A percentile compares a stretch with the other conserved stretches of the same genome.
phyloP scores from a whole-genome alignment of 148 eudicot species.

The Pharnaceum exiguum region DNA sequence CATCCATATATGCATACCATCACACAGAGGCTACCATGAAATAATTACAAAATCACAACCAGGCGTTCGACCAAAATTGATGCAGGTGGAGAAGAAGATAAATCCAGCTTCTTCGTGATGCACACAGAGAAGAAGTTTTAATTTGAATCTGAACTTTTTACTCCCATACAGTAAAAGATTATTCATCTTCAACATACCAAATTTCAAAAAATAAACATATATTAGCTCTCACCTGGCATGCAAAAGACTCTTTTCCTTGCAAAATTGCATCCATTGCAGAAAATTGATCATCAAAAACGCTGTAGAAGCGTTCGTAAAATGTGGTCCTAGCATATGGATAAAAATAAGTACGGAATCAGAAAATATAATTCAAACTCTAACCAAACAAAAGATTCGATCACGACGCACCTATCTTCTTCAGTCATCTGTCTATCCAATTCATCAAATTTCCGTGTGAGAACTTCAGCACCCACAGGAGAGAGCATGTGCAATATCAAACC shows the following conservation, averaged over 20 bases:
- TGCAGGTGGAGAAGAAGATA: too few relatives aligned
- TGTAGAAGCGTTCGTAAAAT: constrained; percentile 74
- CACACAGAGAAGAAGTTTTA: too few relatives aligned
- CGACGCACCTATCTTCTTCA: constrained; percentile 56
- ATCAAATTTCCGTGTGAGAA: constrained; percentile 83
- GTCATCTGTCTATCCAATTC: constrained; percentile 62
- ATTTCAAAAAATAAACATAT: too few relatives aligned
- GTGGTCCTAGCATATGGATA: constrained; percentile 39
- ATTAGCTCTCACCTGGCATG: constrained; percentile 56
- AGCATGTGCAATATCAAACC: constrained; percentile 74
- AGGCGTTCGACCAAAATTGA: too few relatives aligned
- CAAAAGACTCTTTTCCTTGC: constrained; percentile 85
- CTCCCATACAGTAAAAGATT: too few relatives aligned
- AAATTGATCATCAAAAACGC: constrained; percentile 76
- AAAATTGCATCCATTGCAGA: constrained; percentile 71
- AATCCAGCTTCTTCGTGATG: too few relatives aligned
- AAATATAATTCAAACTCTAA: background rate
- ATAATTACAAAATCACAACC: too few relatives aligned
- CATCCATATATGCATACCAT: background rate
- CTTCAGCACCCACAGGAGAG: constrained; percentile 88
- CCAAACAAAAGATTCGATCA: background rate
- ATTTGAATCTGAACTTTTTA: too few relatives aligned
- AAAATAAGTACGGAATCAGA: constrained; percentile 12
- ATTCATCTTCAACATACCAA: too few relatives aligned
- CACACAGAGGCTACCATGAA: too few relatives aligned